Evolutionary conservation across 2,329 filamentous ascomycete genomes (phyloP).

Genomic region (Fusarium nygamai): DNA sequence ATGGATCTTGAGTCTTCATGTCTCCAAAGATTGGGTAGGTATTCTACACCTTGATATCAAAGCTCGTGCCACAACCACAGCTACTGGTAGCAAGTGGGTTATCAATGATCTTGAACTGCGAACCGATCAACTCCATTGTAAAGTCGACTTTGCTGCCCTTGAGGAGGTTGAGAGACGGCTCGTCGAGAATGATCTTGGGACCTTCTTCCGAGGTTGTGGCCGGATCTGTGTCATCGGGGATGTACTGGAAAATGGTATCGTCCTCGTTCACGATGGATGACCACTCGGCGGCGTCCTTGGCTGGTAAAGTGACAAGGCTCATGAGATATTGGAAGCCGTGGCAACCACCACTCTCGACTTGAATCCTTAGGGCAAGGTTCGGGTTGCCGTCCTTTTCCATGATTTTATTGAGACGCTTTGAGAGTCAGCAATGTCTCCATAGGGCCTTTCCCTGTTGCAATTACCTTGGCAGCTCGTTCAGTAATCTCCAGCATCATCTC

Average conservation of each 20-base stretch:
- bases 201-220: constrained; percentile 44
- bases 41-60: constrained; percentile 81
- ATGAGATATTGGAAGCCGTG: constrained; percentile 99
- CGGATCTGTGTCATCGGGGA: constrained; percentile 57
- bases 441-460: constrained; percentile 12
- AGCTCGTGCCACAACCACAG: constrained; percentile 97
- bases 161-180: constrained; percentile 84
- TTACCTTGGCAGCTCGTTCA: constrained; percentile 80
- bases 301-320: constrained; percentile 76
- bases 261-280: constrained; percentile 68
- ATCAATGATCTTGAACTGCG: constrained; percentile 94
- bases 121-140: constrained; percentile 89
- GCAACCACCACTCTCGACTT: constrained; percentile 92
- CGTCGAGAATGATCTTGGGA: constrained; percentile 90
- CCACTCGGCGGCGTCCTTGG: constrained; percentile 47
- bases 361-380: constrained; percentile 85
- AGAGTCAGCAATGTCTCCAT: constrained; percentile 15
- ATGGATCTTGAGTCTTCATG: neutral
- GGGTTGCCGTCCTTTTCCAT: constrained; percentile 79
- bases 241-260: constrained; percentile 86
- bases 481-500: constrained; percentile 87
- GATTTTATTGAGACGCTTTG: constrained; percentile 78
- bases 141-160: constrained; percentile 97
- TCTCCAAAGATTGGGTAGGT: neutral
- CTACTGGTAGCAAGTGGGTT: constrained; percentile 93